A percentile compares a stretch with the other conserved stretches of the same genome.
phyloP scores from a whole-genome alignment of 345 rosid genomes.

The Luvunga scandens region DNA sequence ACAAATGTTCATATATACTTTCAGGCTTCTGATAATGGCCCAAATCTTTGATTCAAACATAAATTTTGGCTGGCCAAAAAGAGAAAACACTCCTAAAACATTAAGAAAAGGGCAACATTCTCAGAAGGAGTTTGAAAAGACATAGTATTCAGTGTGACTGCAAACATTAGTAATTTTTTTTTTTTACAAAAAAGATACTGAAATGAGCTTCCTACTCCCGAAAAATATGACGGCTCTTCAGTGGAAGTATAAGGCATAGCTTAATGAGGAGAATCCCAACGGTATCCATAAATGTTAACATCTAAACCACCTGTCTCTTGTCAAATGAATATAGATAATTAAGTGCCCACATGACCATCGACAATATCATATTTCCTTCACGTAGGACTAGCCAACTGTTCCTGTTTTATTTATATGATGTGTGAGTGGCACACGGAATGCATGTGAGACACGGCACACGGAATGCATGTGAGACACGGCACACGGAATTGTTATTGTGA shows the following conservation, averaged over 20 bases:
- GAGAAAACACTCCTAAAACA: not conserved
- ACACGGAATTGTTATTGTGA: not conserved
- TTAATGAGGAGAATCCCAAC: not conserved
- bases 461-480: conserved; percentile 15
- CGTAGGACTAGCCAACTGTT: not conserved
- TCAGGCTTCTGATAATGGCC: conserved; percentile 3
- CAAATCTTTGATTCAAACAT: conserved; percentile 2
- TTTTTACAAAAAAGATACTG: not conserved
- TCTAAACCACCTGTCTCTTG: not conserved
- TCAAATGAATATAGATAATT: not conserved
- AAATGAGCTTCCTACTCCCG: not conserved
- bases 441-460: conserved; percentile 8
- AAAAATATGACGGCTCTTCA: not conserved
- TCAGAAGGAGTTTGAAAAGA: conserved; percentile 8
- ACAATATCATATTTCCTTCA: conserved; percentile 11
- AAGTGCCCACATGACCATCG: not conserved
- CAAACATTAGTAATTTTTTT: not conserved
- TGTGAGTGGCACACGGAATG: conserved; percentile 12
- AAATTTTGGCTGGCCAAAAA: conserved; percentile 2
- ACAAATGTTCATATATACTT: conserved; percentile 8
- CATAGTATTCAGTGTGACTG: not conserved
- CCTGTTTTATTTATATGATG: not conserved
- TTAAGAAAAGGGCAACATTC: conserved; percentile 1
- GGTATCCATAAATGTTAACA: not conserved
- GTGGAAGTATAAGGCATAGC: not conserved